Conservation (phyloP, 2,329 filamentous ascomycete genomes). For the Laburnicola sp. region DNA sequence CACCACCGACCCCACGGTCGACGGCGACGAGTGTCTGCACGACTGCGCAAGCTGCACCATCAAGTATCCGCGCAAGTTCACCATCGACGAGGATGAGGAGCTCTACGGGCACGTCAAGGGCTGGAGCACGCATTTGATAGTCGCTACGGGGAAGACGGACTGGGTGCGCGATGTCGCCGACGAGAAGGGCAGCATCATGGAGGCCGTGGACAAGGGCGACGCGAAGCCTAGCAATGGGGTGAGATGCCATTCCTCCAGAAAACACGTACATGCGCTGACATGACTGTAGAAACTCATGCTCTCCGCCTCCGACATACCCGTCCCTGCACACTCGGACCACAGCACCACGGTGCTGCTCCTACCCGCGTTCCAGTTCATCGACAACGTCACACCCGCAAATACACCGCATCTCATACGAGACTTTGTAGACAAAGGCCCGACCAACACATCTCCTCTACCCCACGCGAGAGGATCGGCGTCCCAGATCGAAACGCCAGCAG, state of each 20-base stretch:
- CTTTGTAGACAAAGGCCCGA: conserved; percentile 72
- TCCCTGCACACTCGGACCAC: conserved; percentile 66
- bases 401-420: conserved; percentile 71
- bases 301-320: conserved; percentile 87
- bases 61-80: conserved; percentile 73
- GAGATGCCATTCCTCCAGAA: conserved; percentile 39
- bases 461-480: conserved; percentile 23
- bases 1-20: conserved; percentile 71
- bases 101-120: conserved; percentile 84
- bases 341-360: conserved; percentile 78
- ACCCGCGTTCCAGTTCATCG: conserved; percentile 79
- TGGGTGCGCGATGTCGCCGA: conserved; percentile 87
- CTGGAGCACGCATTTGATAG: conserved; percentile 86
- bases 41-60: conserved; percentile 84
- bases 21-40: conserved; percentile 85
- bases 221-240: conserved; percentile 69
- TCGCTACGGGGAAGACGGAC: conserved; percentile 94
- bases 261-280: not conserved
- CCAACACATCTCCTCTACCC: conserved; percentile 67
- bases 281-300: conserved; percentile 74
- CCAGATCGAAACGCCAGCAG: conserved; percentile 12
- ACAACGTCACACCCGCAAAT: conserved; percentile 76
- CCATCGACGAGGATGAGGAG: conserved; percentile 73
- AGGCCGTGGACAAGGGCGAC: conserved; percentile 55
- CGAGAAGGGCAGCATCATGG: conserved; percentile 69